These are phyloP conservation scores for Trichophyton mentagrophytes DNA, from an alignment of 2,329 filamentous ascomycete species.

Conservation along the genomic window DNA sequence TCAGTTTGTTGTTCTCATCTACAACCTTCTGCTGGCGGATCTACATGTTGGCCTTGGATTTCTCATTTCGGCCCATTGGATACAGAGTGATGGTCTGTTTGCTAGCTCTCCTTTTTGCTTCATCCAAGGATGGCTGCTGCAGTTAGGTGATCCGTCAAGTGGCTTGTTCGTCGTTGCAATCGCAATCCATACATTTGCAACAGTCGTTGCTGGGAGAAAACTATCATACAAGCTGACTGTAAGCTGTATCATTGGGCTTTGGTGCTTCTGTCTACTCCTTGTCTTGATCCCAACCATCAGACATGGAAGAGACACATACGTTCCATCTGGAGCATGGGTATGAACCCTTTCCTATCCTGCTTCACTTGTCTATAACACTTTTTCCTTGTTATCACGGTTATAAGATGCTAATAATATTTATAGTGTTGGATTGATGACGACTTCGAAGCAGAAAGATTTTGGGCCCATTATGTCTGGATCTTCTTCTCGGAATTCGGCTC, in stretches of 20 bases:
- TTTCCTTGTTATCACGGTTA: not conserved
- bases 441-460: constrained; percentile 36
- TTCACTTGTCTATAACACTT: not conserved
- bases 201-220: constrained; percentile 37
- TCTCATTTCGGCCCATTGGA: constrained; percentile 38
- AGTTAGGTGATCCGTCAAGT: constrained; percentile 40
- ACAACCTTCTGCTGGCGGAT: constrained; percentile 42
- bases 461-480: constrained; percentile 43
- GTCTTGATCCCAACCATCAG: constrained; percentile 36
- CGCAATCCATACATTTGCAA: constrained; percentile 41
- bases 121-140: constrained; percentile 40
- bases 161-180: constrained; percentile 44
- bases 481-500: constrained; percentile 42
- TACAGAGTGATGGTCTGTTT: constrained; percentile 32
- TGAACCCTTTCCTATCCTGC: constrained; percentile 9
- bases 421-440: constrained; percentile 40
- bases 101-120: constrained; percentile 36
- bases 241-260: constrained; percentile 32
- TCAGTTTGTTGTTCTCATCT: constrained; percentile 43
- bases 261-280: constrained; percentile 35
- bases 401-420: not conserved
- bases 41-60: constrained; percentile 42
- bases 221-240: constrained; percentile 36
- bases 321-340: constrained; percentile 41
- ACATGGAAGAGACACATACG: constrained; percentile 33